Percentiles rank a stretch among this genome's conserved stretches.
phyloP scores from a whole-genome alignment of 345 rosid species.

The Boechera stricta region DNA sequence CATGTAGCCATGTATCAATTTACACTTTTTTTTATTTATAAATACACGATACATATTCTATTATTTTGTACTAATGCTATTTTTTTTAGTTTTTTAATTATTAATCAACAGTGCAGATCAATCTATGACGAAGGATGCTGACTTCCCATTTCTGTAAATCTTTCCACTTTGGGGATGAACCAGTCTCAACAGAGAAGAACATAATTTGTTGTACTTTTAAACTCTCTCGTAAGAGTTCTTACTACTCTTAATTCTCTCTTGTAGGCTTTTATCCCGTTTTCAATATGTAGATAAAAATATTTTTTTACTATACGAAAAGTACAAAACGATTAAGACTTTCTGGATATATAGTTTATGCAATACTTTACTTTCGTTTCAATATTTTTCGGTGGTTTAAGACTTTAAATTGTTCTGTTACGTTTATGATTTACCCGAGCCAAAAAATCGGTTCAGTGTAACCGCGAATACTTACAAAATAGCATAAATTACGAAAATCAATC shows the following conservation, averaged over 20 bases:
- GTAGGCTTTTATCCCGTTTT: slow-evolving; percentile 1
- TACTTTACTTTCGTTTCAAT: slow-evolving; percentile 1
- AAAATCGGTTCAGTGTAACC: neutral
- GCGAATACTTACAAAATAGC: neutral
- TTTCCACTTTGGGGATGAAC: slow-evolving; percentile 18
- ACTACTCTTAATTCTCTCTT: neutral
- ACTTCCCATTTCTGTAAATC: neutral
- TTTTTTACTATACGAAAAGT: neutral
- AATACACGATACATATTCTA: neutral
- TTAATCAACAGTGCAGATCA: neutral
- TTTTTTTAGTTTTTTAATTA: neutral
- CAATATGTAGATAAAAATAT: neutral
- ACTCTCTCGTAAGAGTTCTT: neutral
- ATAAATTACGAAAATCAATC: neutral
- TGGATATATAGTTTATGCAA: neutral
- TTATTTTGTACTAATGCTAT: neutral
- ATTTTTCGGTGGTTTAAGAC: neutral
- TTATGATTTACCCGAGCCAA: neutral
- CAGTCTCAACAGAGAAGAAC: neutral
- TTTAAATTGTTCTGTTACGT: neutral
- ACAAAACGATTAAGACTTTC: neutral
- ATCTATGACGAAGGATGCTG: neutral
- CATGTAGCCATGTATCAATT: neutral
- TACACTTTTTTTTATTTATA: neutral
- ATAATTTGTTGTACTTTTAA: neutral